Evolutionary conservation across 768 basidiomycete genomes (phyloP), one percentile per base, ranked within the genome.

Genomic region (Sporobolomyces phaffii): DNA sequence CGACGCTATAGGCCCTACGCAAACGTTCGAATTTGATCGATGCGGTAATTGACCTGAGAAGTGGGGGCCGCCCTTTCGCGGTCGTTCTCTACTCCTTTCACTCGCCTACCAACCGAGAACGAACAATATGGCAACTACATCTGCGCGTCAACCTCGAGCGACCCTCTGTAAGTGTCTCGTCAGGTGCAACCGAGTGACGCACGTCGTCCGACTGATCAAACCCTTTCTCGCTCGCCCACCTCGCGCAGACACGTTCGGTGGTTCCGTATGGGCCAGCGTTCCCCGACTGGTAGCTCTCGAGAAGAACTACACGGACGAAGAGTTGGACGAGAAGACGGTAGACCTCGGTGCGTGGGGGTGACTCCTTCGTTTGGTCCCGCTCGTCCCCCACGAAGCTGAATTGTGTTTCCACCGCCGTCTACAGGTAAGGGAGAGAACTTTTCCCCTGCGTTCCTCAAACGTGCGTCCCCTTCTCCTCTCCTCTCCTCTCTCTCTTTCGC

Each of bases 341-440:
- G 58, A 70, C 47, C 38, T 70, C 1, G 29, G 64, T 65, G 15
- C 33, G 60, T 51, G 45, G 36, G 13, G 24, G 14, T 24, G n/a
- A n/a, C n/a, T n/a, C n/a, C n/a, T n/a, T n/a, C 15, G 28, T 11
- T 28, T 28, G 26, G 7, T 41, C 48, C 14, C 28, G 13, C 33
- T 24, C 47, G 3, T 36, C 26, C 43, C 20, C 17, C 18, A 18
- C 47, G 1, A n/a, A 18, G 14, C 33, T 60, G 51, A 56, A 36
- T 43, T 1, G 2, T 47, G 10, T 26, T 33, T 53, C 24, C 24
- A 24, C n/a, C n/a, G n/a, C n/a, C n/a, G n/a, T n/a, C 11, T 20
- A 22, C 60, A 65, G 57, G 41, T 45, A 65, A 66, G 36, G 69
- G 69, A 44, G 60, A 66, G 62, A 70, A 70, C 53, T 70, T 70